Base-by-base conservation (phyloP, 2,329 filamentous ascomycete species). In the Ophiocordyceps robertsii region DNA sequence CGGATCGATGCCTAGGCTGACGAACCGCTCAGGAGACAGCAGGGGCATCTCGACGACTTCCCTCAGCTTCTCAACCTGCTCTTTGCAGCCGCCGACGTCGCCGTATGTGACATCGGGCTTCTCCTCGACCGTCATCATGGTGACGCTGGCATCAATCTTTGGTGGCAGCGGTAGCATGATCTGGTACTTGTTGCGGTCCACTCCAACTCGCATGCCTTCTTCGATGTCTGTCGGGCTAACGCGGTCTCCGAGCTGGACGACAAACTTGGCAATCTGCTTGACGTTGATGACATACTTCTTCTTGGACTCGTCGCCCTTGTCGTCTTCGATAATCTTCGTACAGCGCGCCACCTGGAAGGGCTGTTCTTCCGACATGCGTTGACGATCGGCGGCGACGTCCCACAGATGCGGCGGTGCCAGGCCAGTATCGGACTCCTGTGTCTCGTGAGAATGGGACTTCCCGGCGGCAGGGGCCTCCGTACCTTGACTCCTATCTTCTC, bases 201-300 rank as follows among this genome's bases (percentile, higher is more conserved):
- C 92, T 65, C 89, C 92, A 47, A 98, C 92, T 53, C 92, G 81
- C 92, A 98, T 98, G 50, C 92, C 92, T 65, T 98, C 92, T 61
- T 98, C 92, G 56, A 98, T 98, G 78, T 98, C 92, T 53, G 92
- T 96, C 40, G 92, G 92, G 58, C 85, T 93, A 53, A 98, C 92
- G 50, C 92, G 83, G 61, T 98, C 92, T 54, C 92, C 92, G 41
- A 98, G 78, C 65, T 95, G 92, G 51, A 98, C 92, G 40, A 98
- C 92, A 57, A 98, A 98, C 69, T 98, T 98, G 58, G 92, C 92
- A 57, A 98, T 98, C 66, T 98, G 92, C 73, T 98, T 98, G 54
- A 98, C 90, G 67, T 98, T 98, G 75, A 98, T 98, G 57, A 98
- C 89, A 70, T 98, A 98, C 80, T 96, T 98, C 78, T 84, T 94